Percentiles rank a stretch among this genome's conserved stretches.
These are phyloP conservation scores for Clitocybe nebularis DNA, from an alignment of 1,284 basidiomycete genomes.

Conservation along the genomic window DNA sequence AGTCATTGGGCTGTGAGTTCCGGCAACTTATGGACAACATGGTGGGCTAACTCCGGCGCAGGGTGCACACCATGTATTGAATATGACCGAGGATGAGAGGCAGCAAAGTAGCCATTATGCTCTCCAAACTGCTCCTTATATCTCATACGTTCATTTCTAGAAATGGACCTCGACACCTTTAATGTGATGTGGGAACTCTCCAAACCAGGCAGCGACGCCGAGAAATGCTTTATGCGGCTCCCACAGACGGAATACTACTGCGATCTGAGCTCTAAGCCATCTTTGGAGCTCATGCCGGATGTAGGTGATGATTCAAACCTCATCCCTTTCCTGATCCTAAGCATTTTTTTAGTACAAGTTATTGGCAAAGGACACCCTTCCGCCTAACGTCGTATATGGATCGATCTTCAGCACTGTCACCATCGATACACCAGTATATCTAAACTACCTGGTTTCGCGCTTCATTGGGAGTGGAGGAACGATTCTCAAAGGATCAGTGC, in stretches of 20 bases:
- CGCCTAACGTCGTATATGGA: slow-evolving; percentile 36
- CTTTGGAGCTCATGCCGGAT: slow-evolving; percentile 57
- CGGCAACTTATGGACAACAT: background rate
- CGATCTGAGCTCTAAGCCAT: slow-evolving; percentile 35
- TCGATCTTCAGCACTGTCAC: slow-evolving; percentile 61
- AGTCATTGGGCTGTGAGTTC: slow-evolving; percentile 64
- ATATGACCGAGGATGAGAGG: slow-evolving; percentile 16
- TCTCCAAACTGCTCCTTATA: background rate
- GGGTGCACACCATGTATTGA: slow-evolving; percentile 21
- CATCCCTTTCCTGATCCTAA: slow-evolving; percentile 26
- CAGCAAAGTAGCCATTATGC: slow-evolving; percentile 16
- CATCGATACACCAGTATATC: slow-evolving; percentile 65
- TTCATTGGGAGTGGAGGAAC: slow-evolving; percentile 61
- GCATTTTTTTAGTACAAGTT: slow-evolving; percentile 45
- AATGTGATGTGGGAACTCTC: slow-evolving; percentile 69
- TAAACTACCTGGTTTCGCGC: slow-evolving; percentile 61
- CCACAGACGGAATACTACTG: slow-evolving; percentile 57
- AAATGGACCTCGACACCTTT: slow-evolving; percentile 72
- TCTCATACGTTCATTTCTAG: slow-evolving; percentile 32
- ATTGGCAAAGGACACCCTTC: slow-evolving; percentile 41
- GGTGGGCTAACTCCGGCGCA: slow-evolving; percentile 1
- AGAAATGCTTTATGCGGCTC: slow-evolving; percentile 59
- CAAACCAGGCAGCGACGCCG: slow-evolving; percentile 43
- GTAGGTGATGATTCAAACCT: slow-evolving; percentile 31
- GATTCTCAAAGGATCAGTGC: slow-evolving; percentile 51